Conservation (phyloP, 2,329 filamentous ascomycete species). For the Thelonectria blattea region DNA sequence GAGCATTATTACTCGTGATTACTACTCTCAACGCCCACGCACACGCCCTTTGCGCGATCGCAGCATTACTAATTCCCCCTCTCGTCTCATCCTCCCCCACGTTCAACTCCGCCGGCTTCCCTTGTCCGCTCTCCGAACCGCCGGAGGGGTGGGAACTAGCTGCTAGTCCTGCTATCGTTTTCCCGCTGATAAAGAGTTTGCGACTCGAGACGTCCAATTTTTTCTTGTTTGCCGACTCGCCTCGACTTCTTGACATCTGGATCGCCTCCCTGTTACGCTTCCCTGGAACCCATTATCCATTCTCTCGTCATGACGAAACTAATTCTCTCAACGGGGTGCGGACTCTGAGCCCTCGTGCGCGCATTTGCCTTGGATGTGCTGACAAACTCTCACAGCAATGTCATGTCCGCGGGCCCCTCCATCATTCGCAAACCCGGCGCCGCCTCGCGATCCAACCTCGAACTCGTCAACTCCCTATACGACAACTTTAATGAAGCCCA, state of each 20-base stretch:
- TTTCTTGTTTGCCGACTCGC: constrained; percentile 21
- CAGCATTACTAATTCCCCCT: constrained; percentile 27
- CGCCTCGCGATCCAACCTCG: constrained; percentile 83
- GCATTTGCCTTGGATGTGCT: constrained; percentile 22
- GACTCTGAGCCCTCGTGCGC: constrained; percentile 29
- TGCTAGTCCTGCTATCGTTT: constrained; percentile 18
- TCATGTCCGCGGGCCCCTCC: constrained; percentile 82
- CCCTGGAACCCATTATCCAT: background rate
- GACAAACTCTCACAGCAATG: constrained; percentile 62
- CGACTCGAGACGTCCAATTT: constrained; percentile 32
- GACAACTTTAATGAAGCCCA: constrained; percentile 81
- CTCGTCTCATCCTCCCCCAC: constrained; percentile 22
- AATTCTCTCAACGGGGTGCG: constrained; percentile 85
- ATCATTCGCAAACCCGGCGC: constrained; percentile 77
- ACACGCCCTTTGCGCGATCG: constrained; percentile 5
- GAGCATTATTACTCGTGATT: constrained; percentile 19
- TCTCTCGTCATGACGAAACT: constrained; percentile 70
- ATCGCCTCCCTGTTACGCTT: constrained; percentile 3
- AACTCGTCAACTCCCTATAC: constrained; percentile 86
- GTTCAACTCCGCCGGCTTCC: constrained; percentile 13
- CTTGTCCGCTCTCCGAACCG: constrained; percentile 22
- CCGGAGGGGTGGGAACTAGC: constrained; percentile 22
- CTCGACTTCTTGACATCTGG: constrained; percentile 2
- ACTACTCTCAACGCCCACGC: background rate
- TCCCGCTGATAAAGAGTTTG: constrained; percentile 34